phyloP scores from a whole-genome alignment of 148 eudicot genomes.

The Chenopodium formosanum region DNA sequence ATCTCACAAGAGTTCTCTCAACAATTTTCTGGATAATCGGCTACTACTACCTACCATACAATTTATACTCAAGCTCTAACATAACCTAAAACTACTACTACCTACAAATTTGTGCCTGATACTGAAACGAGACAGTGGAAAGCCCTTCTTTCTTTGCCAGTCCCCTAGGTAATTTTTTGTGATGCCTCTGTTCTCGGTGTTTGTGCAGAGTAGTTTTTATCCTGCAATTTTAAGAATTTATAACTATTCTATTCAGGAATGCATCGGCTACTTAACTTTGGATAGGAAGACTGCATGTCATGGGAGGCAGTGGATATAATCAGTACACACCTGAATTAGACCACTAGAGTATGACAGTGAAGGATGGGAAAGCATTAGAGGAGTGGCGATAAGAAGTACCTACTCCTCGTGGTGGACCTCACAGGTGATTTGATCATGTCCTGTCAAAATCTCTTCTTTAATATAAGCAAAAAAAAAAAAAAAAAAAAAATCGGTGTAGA shows the following conservation, averaged over 20 bases:
- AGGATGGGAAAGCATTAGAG: constrained; percentile 83
- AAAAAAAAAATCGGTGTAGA: too few species aligned
- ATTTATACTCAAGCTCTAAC: too few species aligned
- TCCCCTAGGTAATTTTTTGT: constrained; percentile 61
- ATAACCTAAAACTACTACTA: too few species aligned
- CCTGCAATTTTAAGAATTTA: neutral
- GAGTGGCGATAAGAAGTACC: constrained; percentile 92
- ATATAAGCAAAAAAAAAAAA: constrained; percentile 3
- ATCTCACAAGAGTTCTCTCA: too few species aligned
- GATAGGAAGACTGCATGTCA: constrained; percentile 97
- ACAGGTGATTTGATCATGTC: constrained; percentile 51
- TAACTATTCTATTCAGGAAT: constrained; percentile 51
- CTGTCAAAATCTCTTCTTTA: constrained; percentile 1
- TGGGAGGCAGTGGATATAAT: constrained; percentile 96
- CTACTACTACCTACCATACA: too few species aligned
- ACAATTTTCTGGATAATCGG: too few species aligned
- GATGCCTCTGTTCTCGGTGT: neutral
- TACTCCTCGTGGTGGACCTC: constrained; percentile 99
- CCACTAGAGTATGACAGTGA: constrained; percentile 96
- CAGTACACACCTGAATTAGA: constrained; percentile 76
- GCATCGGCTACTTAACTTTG: constrained; percentile 98
- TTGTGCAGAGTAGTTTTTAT: neutral
- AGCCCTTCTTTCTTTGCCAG: constrained; percentile 78
- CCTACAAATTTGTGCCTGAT: constrained; percentile 57
- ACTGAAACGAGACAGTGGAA: constrained; percentile 79